A percentile compares a stretch with the other conserved stretches of the same genome.
Evolutionary conservation across 768 basidiomycete genomes (phyloP).

Genomic region (Agaricus blazei): DNA sequence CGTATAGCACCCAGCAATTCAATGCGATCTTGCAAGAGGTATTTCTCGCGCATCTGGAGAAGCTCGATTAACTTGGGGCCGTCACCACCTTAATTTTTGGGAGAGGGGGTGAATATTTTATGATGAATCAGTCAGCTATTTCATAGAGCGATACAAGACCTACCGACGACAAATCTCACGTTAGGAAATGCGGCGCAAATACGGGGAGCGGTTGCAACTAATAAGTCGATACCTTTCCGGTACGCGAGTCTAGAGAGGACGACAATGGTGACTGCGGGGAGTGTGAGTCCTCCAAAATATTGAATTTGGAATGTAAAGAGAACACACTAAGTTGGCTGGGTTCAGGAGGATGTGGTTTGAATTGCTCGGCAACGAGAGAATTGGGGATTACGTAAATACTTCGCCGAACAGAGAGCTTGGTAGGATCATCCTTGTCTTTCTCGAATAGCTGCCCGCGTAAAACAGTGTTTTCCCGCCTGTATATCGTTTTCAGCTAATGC

Average conservation of each 20-base stretch:
- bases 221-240: constrained; percentile 93
- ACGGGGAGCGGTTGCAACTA: constrained; percentile 87
- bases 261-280: constrained; percentile 78
- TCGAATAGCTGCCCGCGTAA: constrained; percentile 78
- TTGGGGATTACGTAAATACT: constrained; percentile 93
- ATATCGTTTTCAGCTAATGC: background rate
- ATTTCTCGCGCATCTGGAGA: constrained; percentile 91
- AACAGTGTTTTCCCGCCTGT: constrained; percentile 97
- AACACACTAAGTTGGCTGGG: constrained; percentile 53
- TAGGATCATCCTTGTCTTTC: constrained; percentile 36
- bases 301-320: background rate
- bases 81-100: constrained; percentile 62
- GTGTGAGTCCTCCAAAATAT: background rate
- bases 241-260: constrained; percentile 89
- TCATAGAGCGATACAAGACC: constrained; percentile 10
- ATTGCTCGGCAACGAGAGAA: constrained; percentile 81
- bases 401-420: constrained; percentile 39
- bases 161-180: constrained; percentile 86
- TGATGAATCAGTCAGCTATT: too few species aligned
- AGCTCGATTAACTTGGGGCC: constrained; percentile 95
- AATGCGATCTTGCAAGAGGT: constrained; percentile 88
- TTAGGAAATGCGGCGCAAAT: constrained; percentile 84
- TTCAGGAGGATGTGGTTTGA: constrained; percentile 56
- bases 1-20: constrained; percentile 78
- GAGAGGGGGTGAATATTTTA: too few species aligned